Percentiles rank a stretch among this genome's conserved stretches.
These are phyloP conservation scores for Pelargonium myrrhifolium DNA, from an alignment of 441 rosid genomes.

Conservation along the genomic window DNA sequence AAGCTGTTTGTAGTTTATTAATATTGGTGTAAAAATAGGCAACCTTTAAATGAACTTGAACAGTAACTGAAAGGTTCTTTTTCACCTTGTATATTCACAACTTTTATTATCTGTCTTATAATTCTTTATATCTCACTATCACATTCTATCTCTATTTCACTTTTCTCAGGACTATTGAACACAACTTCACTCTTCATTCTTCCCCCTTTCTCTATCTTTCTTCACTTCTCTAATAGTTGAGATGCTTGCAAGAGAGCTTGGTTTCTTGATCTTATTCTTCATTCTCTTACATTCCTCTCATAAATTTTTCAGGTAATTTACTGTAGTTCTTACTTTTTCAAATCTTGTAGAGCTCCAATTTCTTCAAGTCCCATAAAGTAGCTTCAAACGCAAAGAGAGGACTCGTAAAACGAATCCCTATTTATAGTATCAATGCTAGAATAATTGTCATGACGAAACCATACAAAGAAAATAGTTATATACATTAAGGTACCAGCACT, in stretches of 20 bases:
- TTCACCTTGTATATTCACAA: not conserved
- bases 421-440: not conserved
- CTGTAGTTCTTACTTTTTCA: not conserved
- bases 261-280: not conserved
- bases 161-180: not conserved
- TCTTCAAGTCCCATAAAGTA: slow-evolving; percentile 1
- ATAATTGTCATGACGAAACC: not conserved
- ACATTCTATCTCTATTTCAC: not conserved
- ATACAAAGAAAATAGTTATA: not conserved
- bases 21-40: too few species aligned
- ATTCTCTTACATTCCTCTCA: not conserved
- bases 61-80: not conserved
- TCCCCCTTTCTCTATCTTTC: not conserved
- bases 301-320: not conserved
- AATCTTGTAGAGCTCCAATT: not conserved
- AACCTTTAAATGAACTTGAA: not conserved
- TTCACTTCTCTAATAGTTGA: too few species aligned
- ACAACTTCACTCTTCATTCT: slow-evolving; percentile 1
- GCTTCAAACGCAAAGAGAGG: too few species aligned
- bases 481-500: not conserved
- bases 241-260: too few species aligned
- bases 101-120: too few species aligned
- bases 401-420: not conserved
- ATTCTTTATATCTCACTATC: too few species aligned
- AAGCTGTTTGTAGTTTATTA: too few species aligned